A percentile compares a stretch with the other conserved stretches of the same genome.
Conservation (phyloP, 1,139 yeast species). For the Hyphopichia pseudoburtonii region DNA sequence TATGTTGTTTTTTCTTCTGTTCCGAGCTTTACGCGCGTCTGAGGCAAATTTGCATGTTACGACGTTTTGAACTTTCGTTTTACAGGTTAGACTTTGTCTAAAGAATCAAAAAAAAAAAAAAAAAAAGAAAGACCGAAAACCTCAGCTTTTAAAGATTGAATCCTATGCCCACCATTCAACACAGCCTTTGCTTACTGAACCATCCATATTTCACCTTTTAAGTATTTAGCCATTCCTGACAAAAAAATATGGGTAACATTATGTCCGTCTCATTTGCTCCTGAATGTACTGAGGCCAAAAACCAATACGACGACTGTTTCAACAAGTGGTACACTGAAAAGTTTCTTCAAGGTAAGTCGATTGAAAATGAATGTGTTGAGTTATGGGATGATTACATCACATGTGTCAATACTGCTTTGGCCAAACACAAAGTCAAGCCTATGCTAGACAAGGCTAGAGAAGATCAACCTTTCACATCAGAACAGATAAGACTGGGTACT, state of each 20-base stretch:
- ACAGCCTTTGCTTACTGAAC: too few species aligned
- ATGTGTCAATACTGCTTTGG: slow-evolving; percentile 78
- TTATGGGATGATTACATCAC: slow-evolving; percentile 85
- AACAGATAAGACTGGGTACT: slow-evolving; percentile 30
- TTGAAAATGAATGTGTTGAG: slow-evolving; percentile 85
- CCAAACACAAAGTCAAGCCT: slow-evolving; percentile 72
- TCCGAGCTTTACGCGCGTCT: too few species aligned
- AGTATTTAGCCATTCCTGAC: too few species aligned
- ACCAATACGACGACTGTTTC: slow-evolving; percentile 87
- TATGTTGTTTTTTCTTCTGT: neutral
- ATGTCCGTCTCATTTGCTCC: slow-evolving; percentile 97
- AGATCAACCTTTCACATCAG: slow-evolving; percentile 73
- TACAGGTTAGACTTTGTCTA: too few species aligned
- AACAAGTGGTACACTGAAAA: slow-evolving; percentile 95
- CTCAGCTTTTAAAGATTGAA: too few species aligned
- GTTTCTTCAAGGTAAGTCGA: slow-evolving; percentile 67
- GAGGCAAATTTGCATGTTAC: too few species aligned
- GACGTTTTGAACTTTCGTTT: too few species aligned
- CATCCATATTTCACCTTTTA: too few species aligned
- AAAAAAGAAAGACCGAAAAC: too few species aligned
- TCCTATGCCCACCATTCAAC: too few species aligned
- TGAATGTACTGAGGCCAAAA: slow-evolving; percentile 87
- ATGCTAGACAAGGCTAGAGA: slow-evolving; percentile 88
- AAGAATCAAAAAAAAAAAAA: too few species aligned
- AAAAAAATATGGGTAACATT: slow-evolving; percentile 73